Evolutionary conservation across 2,329 filamentous ascomycete species (phyloP).

Genomic region (Venturia nashicola): DNA sequence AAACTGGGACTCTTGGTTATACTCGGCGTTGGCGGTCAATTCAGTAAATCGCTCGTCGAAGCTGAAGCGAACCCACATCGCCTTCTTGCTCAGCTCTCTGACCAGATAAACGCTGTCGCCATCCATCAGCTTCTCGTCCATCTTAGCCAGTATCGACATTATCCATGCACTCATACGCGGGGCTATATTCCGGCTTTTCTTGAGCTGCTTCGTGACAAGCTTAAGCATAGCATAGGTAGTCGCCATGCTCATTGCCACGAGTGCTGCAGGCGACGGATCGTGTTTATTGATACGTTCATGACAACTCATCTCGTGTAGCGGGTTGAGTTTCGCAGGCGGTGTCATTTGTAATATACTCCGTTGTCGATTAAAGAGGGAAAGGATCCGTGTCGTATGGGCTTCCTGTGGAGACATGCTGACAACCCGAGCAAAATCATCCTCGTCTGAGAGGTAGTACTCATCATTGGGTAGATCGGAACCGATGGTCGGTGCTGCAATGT

Average conservation of each 20-base stretch:
- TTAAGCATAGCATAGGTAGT: not conserved
- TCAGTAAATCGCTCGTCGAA: slow-evolving; percentile 39
- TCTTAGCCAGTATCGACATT: slow-evolving; percentile 67
- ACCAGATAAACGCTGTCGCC: slow-evolving; percentile 65
- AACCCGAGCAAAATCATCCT: slow-evolving; percentile 16
- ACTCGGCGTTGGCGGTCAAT: slow-evolving; percentile 26
- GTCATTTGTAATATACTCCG: slow-evolving; percentile 46
- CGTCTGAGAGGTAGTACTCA: slow-evolving; percentile 3
- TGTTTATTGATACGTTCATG: not conserved
- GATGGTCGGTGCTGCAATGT: slow-evolving; percentile 47
- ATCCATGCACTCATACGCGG: slow-evolving; percentile 67
- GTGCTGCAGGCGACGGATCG: not conserved
- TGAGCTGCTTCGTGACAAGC: not conserved
- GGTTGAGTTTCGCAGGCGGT: slow-evolving; percentile 20
- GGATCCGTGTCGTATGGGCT: slow-evolving; percentile 56
- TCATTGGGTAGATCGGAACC: slow-evolving; percentile 13
- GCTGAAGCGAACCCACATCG: slow-evolving; percentile 47
- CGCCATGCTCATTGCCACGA: not conserved
- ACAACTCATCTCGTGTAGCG: not conserved
- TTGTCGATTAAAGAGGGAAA: slow-evolving; percentile 51
- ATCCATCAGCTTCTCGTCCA: slow-evolving; percentile 62
- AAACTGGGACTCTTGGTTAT: slow-evolving; percentile 24
- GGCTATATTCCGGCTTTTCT: slow-evolving; percentile 38
- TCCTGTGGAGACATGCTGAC: slow-evolving; percentile 36
- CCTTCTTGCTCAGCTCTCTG: slow-evolving; percentile 67